A percentile compares a stretch with the other conserved stretches of the same genome.
These are phyloP conservation scores for Candida stauntonica DNA, from an alignment of 805 yeast genomes.

Conservation along the genomic window DNA sequence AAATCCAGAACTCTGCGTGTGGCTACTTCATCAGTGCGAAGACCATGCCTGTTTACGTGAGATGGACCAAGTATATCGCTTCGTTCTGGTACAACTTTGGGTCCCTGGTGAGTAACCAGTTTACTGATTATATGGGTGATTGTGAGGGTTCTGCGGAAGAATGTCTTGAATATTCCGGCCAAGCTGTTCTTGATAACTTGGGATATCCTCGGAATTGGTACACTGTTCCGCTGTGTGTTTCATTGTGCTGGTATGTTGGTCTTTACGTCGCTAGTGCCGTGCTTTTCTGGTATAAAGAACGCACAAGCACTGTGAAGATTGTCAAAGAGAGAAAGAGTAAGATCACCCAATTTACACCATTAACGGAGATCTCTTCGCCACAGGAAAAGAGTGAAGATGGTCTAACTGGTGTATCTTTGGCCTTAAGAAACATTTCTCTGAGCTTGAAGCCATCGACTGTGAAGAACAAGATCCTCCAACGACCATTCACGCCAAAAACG, in stretches of 20 bases:
- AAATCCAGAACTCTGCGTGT: conserved; percentile 67
- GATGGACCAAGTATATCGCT: conserved; percentile 78
- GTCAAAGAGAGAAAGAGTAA: conserved; percentile 17
- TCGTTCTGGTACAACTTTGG: conserved; percentile 80
- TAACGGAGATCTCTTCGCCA: too few species aligned
- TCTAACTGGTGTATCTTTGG: conserved; percentile 1
- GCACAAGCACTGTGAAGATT: conserved; percentile 14
- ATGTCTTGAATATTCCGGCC: conserved; percentile 52
- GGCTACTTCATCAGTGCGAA: conserved; percentile 75
- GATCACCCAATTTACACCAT: too few species aligned
- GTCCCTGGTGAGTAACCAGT: conserved; percentile 59
- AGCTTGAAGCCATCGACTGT: conserved; percentile 11
- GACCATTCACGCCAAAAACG: conserved; percentile 10
- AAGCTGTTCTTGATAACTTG: conserved; percentile 44
- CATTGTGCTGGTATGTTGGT: conserved; percentile 55
- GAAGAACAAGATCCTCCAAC: conserved; percentile 5
- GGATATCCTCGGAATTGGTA: conserved; percentile 68
- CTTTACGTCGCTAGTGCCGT: conserved; percentile 47
- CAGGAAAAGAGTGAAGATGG: too few species aligned
- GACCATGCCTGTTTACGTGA: conserved; percentile 77
- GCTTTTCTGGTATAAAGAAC: conserved; percentile 41
- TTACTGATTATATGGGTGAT: conserved; percentile 59
- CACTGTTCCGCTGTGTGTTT: conserved; percentile 56
- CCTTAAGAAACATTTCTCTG: conserved; percentile 12
- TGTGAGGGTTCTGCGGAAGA: conserved; percentile 50